Evolutionary conservation across 495 filamentous ascomycete genomes (phyloP), one percentile per base, ranked within the genome.

Genomic region (Aspergillus coremiiformis): DNA sequence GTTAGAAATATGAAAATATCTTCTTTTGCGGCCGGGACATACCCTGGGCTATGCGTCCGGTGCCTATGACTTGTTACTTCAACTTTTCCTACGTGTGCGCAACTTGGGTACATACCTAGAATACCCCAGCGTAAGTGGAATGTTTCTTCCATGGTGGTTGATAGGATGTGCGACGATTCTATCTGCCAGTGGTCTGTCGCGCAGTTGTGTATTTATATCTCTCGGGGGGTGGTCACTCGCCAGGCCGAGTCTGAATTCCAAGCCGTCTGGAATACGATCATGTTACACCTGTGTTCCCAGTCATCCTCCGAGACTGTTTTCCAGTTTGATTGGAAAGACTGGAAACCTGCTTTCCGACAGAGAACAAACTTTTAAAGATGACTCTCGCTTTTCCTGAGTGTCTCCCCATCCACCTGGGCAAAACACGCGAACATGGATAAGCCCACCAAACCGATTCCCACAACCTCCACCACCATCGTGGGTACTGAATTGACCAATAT

Each of bases 61-160:
- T 44, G 14, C 47, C 44, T 41, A 27, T 20, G 32, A 24, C 12
- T 6, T 20, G 27, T 45, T 15, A 37, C 10, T 9, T 44, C 4
- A 10, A 3, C 8, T 22, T 33, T 17, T 30, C 8, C 27, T 3
- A 9, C 27, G 12, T 30, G 27, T 4, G 12, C 24, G 7, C 2
- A 30, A 30, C 3, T 11, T 30, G 12, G 7, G 12, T 7, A 49
- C 51, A 27, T 55, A 71, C 69, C 69, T 62, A 87, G 64, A 58
- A 87, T 85, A 53, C 84, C 84, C 83, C 83, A 86, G 54, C 70
- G 74, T 46, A 84, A 32, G 4, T 27, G 7, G 35, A 53, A 41
- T 4, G 29, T 22, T 32, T 15, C 30, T 23, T 29, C 21, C 24
- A 37, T 37, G n/a, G 14, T 17, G 48, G n/a, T 30, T 30, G 7